Evolutionary conservation across 2,329 filamentous ascomycete genomes (phyloP), one percentile per base, ranked within the genome.

Genomic region (Exserohilum turcica): DNA sequence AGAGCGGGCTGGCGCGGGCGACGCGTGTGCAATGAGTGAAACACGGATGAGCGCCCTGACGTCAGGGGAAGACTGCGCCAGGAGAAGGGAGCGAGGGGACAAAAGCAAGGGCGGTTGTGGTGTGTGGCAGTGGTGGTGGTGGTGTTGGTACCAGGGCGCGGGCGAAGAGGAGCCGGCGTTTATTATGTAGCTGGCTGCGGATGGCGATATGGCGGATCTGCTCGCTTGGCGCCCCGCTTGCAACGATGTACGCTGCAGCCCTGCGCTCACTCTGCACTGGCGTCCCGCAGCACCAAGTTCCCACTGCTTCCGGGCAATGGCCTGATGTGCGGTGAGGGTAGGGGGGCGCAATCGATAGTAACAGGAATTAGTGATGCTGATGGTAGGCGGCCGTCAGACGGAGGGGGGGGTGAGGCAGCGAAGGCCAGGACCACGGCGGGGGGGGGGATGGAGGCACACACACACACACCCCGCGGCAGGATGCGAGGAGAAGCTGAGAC

Each of bases 1-100:
- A 24, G 21, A 24, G 21, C 21, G 21, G 21, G 21, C 7, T 4
- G 21, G 21, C 21, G 4, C 7, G 57, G 60, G 47, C 46, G 46
- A 51, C 48, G 50, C 54, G 50, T 48, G 43, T 44, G 42, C 45
- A 43, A 51, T 67, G 65, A 66, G 52, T 67, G 65, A 66, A 66
- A 68, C 64, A 58, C 56, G 38, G 63, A 65, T 65, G 60, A 57
- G 54, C 59, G 56, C 43, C 49, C 54, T 68, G 64, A 67, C 65
- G 66, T 68, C 61, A 61, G 36, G 64, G 31, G 48, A 35, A 35
- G 48, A 54, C 47, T 49, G 59, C 55, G 56, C 27, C 57, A 16
- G 15, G n/a, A 9, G 2, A 56, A 59, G 21, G 21, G 21, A 57
- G 54, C 49, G 46, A 63, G 48, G 60, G 48, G 46, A 52, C 52